phyloP scores from a whole-genome alignment of 345 rosid genomes.

The Hibiscus syriacus region DNA sequence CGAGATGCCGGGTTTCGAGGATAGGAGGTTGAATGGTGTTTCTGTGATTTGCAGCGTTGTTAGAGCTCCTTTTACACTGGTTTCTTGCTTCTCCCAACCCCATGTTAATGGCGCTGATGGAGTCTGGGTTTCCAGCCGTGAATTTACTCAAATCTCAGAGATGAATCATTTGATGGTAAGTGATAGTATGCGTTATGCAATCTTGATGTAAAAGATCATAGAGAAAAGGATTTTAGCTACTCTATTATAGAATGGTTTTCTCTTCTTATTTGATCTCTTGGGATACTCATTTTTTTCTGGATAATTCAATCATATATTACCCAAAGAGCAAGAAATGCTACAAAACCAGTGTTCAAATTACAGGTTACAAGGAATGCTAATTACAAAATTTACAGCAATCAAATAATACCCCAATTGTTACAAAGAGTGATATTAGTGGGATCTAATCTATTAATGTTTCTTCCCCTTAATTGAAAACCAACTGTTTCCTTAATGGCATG shows the following conservation, averaged over 20 bases:
- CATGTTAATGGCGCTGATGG: slow-evolving; percentile 57
- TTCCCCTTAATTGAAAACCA: too few species aligned
- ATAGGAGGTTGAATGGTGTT: slow-evolving; percentile 21
- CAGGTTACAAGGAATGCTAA: too few species aligned
- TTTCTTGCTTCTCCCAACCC: slow-evolving; percentile 69
- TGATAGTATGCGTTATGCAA: slow-evolving; percentile 3
- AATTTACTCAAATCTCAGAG: slow-evolving; percentile 28
- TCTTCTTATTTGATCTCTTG: too few species aligned
- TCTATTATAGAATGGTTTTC: not conserved
- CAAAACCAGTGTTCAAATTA: too few species aligned
- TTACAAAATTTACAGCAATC: too few species aligned
- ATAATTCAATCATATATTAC: too few species aligned
- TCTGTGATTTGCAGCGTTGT: slow-evolving; percentile 33
- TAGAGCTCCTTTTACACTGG: slow-evolving; percentile 40
- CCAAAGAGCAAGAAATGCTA: too few species aligned
- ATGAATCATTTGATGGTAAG: not conserved
- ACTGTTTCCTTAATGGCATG: too few species aligned
- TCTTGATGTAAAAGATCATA: slow-evolving; percentile 62
- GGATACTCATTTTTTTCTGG: not conserved
- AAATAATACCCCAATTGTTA: too few species aligned
- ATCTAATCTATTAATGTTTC: too few species aligned
- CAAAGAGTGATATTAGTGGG: too few species aligned
- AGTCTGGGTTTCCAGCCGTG: slow-evolving; percentile 54
- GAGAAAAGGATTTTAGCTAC: not conserved
- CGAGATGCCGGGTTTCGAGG: not conserved